phyloP scores from a whole-genome alignment of 1,284 basidiomycete species.

The Volvariella volvacea region DNA sequence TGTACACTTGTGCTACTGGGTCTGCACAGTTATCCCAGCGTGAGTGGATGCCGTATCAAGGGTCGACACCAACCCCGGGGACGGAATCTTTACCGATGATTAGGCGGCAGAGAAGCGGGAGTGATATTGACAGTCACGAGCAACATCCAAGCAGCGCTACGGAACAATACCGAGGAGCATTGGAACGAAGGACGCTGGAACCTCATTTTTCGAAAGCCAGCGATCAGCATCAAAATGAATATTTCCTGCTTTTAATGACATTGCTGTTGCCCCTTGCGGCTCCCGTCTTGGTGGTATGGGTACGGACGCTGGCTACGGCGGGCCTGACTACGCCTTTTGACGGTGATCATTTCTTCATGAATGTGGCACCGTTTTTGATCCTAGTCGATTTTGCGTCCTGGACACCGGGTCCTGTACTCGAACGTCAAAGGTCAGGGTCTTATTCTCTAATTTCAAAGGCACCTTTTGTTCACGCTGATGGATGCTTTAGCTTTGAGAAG shows the following conservation, averaged over 20 bases:
- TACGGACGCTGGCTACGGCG: constrained; percentile 73
- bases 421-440: constrained; percentile 30
- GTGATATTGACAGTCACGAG: neutral
- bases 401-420: constrained; percentile 30
- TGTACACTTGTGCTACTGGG: constrained; percentile 50
- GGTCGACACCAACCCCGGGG: neutral
- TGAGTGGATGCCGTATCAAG: constrained; percentile 10
- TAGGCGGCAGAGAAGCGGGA: neutral
- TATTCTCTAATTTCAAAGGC: constrained; percentile 3
- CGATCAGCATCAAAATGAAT: constrained; percentile 47
- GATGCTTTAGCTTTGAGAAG: constrained; percentile 33
- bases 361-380: constrained; percentile 60
- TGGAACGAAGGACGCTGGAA: neutral
- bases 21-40: neutral
- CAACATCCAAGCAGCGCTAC: too few species aligned
- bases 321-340: constrained; percentile 69
- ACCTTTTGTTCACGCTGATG: constrained; percentile 8
- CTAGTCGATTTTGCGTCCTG: constrained; percentile 58
- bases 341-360: constrained; percentile 70
- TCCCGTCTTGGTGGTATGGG: constrained; percentile 86
- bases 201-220: constrained; percentile 15
- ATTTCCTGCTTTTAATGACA: constrained; percentile 74
- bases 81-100: constrained; percentile 2
- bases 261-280: constrained; percentile 78
- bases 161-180: neutral